Percentiles rank a stretch among this genome's conserved stretches.
Conservation (phyloP, 176 grass and related monocot genomes). For the Juncus effusus region DNA sequence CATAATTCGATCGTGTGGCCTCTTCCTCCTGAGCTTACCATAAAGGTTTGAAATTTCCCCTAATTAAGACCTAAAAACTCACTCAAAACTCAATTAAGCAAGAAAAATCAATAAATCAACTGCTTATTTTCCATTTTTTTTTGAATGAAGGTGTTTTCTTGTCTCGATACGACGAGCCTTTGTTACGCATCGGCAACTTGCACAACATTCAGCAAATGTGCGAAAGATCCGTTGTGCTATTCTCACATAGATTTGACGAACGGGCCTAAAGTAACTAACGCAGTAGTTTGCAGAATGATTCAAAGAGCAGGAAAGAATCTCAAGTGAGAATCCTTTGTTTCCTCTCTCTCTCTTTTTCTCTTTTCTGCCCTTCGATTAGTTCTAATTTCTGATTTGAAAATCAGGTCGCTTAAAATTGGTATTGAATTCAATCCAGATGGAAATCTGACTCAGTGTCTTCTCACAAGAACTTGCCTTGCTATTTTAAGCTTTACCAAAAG, state of each 20-base stretch:
- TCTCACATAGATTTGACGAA: conserved; percentile 34
- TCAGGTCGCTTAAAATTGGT: conserved; percentile 46
- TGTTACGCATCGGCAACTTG: conserved; percentile 38
- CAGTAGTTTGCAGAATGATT: conserved; percentile 42
- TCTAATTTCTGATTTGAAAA: not conserved
- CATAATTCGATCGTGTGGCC: conserved; percentile 38
- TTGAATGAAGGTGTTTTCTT: conserved; percentile 37
- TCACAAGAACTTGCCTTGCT: conserved; percentile 34
- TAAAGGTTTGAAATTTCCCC: conserved; percentile 21
- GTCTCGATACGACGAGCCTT: conserved; percentile 33
- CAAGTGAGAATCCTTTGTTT: conserved; percentile 1
- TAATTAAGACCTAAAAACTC: not conserved
- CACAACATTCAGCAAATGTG: conserved; percentile 35
- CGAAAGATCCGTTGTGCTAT: conserved; percentile 37
- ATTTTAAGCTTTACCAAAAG: conserved; percentile 33
- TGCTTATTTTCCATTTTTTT: not conserved
- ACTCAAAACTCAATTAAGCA: not conserved
- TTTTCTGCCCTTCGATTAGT: not conserved
- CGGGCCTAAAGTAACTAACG: conserved; percentile 23
- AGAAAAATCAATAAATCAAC: not conserved
- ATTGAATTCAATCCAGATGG: not conserved
- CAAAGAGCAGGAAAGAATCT: conserved; percentile 40
- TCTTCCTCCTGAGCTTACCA: conserved; percentile 36
- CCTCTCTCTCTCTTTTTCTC: not conserved
- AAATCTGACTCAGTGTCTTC: conserved; percentile 3